A percentile compares a stretch with the other conserved stretches of the same genome.
phyloP scores from a whole-genome alignment of 768 basidiomycete genomes.

The Exidia glandulosa region DNA sequence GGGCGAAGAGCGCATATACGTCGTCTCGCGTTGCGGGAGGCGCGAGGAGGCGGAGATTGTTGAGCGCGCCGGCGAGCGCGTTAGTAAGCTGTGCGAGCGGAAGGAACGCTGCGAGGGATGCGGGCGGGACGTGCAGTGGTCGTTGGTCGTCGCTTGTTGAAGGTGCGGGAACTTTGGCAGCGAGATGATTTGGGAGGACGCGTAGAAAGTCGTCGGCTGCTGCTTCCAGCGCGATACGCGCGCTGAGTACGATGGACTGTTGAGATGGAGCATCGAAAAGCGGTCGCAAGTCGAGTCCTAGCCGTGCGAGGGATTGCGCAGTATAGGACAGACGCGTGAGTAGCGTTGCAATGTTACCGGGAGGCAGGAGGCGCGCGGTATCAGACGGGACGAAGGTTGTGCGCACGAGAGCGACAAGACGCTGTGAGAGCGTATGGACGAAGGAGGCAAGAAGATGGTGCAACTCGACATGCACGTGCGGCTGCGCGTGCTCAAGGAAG shows the following conservation, averaged over 20 bases:
- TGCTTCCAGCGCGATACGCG: conserved; percentile 38
- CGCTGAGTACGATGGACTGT: conserved; percentile 46
- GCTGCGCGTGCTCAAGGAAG: conserved; percentile 59
- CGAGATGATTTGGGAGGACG: conserved; percentile 23
- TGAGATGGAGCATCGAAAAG: conserved; percentile 57
- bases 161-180: conserved; percentile 15
- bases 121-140: conserved; percentile 52
- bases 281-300: conserved; percentile 81
- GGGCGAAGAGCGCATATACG: conserved; percentile 35
- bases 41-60: conserved; percentile 71
- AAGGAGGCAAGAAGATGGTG: conserved; percentile 48
- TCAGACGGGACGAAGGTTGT: conserved; percentile 51
- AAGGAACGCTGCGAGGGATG: conserved; percentile 59
- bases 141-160: conserved; percentile 2
- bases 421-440: conserved; percentile 45
- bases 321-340: conserved; percentile 93
- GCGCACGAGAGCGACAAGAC: conserved; percentile 58
- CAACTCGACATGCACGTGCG: conserved; percentile 6
- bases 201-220: conserved; percentile 24
- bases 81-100: conserved; percentile 69
- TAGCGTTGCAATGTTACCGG: conserved; percentile 63
- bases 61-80: conserved; percentile 59
- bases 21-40: conserved; percentile 49
- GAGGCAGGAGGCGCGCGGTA: conserved; percentile 13
- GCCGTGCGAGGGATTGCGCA: conserved; percentile 79